Conservation (phyloP, 495 filamentous ascomycete genomes). For the Tuber aestivum region DNA sequence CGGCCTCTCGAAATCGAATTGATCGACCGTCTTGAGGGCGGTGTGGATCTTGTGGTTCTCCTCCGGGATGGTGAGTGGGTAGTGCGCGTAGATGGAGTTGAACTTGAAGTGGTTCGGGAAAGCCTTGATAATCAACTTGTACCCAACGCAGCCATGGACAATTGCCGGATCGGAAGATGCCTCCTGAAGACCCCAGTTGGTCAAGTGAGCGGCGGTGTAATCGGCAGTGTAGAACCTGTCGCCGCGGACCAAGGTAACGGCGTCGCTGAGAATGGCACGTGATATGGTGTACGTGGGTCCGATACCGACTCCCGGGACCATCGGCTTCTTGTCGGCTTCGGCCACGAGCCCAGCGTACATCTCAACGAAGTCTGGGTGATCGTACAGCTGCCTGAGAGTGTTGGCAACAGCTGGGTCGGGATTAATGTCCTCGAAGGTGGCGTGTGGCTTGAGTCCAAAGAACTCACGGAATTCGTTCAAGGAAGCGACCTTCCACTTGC, state of each 20-base stretch:
- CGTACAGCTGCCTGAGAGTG: slow-evolving; percentile 67
- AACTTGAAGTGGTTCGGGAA: slow-evolving; percentile 74
- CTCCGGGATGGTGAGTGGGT: slow-evolving; percentile 70
- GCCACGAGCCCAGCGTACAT: slow-evolving; percentile 77
- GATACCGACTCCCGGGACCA: slow-evolving; percentile 72
- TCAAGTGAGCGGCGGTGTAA: slow-evolving; percentile 54
- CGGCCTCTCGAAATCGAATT: slow-evolving; percentile 68
- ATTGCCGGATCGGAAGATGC: slow-evolving; percentile 65
- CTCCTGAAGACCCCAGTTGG: slow-evolving; percentile 65
- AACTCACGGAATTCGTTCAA: slow-evolving; percentile 83
- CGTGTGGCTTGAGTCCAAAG: slow-evolving; percentile 67
- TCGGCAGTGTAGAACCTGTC: slow-evolving; percentile 78
- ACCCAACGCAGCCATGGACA: slow-evolving; percentile 76
- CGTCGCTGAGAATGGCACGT: slow-evolving; percentile 77
- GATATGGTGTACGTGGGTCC: slow-evolving; percentile 77
- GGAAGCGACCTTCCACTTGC: slow-evolving; percentile 73
- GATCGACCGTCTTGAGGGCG: slow-evolving; percentile 60
- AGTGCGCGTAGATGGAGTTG: slow-evolving; percentile 82
- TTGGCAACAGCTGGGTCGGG: slow-evolving; percentile 66
- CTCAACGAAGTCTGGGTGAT: slow-evolving; percentile 72
- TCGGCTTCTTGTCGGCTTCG: slow-evolving; percentile 68
- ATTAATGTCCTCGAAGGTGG: slow-evolving; percentile 82
- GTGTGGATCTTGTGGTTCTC: slow-evolving; percentile 72
- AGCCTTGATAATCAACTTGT: slow-evolving; percentile 71
- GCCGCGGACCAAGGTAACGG: slow-evolving; percentile 74